Evolutionary conservation across 495 filamentous ascomycete genomes (phyloP), one percentile per base, ranked within the genome.

Genomic region (Neurospora sp.): DNA sequence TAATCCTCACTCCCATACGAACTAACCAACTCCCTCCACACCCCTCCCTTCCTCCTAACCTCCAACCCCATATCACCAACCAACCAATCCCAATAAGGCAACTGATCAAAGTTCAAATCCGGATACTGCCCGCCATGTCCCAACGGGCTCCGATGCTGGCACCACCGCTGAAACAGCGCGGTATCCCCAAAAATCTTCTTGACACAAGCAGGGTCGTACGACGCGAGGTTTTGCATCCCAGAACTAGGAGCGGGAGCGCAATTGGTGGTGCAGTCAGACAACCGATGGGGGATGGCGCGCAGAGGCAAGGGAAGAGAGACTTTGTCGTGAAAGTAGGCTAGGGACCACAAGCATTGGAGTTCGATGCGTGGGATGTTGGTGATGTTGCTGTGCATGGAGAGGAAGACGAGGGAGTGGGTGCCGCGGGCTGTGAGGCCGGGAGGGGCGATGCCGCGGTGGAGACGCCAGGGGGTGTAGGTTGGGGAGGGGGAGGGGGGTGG

Each of bases 381-480:
- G 70, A 92, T 87, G 73, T 87, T 88, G 79, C 88, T 88, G 38
- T 91, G 78, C 54, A 89, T 83, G 60, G 91, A 91, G 69, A 87
- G 79, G 79, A 93, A 92, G 10, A 89, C 91, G 69, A 93, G 75
- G 9, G 75, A 75, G n/a, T 70, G 72, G 74, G 76, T 76, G n/a
- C 78, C 77, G 0, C 31, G 39, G 0, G 75, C 72, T 0, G 77
- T 73, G 2, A 78, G 75, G 5, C 71, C 74, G 3, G 90, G 84
- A 1, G 92, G 91, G 0, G 91, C 86, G 78, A 94, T 87, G 78
- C 92, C 92, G 40, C 90, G 89, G 74, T 90, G 86, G 11, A 94
- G 83, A n/a, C 81, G 78, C 73, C 79, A 84, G 18, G 84, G 83
- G 1, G 81, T 82, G 42, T 82, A 31, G 2, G 31, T 31, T 31